Percentiles rank a stretch among this genome's conserved stretches.
phyloP scores from a whole-genome alignment of 768 basidiomycete species.

The Kwoniella sp. region DNA sequence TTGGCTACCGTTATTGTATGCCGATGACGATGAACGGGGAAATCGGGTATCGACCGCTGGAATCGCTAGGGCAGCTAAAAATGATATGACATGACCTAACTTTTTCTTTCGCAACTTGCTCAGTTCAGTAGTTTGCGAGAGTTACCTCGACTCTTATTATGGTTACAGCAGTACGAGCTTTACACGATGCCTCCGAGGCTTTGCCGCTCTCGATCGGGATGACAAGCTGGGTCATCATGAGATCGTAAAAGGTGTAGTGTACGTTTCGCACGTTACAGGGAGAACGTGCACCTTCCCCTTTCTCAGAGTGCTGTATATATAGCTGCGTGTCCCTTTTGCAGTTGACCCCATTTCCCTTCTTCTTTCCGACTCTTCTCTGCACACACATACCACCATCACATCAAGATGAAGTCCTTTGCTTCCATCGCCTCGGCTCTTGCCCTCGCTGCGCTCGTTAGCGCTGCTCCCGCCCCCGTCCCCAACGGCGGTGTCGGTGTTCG shows the following conservation, averaged over 20 bases:
- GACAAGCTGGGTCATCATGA: too few relatives aligned
- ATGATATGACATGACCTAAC: background rate
- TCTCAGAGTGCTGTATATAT: background rate
- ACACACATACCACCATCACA: background rate
- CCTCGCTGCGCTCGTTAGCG: conserved; percentile 31
- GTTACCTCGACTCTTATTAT: too few relatives aligned
- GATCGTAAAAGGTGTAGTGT: background rate
- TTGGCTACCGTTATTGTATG: background rate
- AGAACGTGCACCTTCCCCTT: background rate
- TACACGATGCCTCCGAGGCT: too few relatives aligned
- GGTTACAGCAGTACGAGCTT: too few relatives aligned
- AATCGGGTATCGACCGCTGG: background rate
- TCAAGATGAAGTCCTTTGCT: conserved; percentile 18
- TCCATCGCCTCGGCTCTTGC: conserved; percentile 27
- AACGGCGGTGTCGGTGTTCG: conserved; percentile 50
- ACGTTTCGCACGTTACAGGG: background rate
- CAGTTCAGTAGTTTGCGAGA: too few relatives aligned
- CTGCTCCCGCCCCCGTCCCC: conserved; percentile 48
- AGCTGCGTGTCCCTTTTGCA: background rate
- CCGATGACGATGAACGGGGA: background rate
- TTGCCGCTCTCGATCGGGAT: background rate
- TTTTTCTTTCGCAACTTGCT: too few relatives aligned
- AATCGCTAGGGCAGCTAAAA: background rate
- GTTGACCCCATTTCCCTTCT: background rate
- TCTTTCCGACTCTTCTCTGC: background rate